Base-by-base conservation (phyloP, 2,329 filamentous ascomycete species). In the Aspergillus phoenicis region DNA sequence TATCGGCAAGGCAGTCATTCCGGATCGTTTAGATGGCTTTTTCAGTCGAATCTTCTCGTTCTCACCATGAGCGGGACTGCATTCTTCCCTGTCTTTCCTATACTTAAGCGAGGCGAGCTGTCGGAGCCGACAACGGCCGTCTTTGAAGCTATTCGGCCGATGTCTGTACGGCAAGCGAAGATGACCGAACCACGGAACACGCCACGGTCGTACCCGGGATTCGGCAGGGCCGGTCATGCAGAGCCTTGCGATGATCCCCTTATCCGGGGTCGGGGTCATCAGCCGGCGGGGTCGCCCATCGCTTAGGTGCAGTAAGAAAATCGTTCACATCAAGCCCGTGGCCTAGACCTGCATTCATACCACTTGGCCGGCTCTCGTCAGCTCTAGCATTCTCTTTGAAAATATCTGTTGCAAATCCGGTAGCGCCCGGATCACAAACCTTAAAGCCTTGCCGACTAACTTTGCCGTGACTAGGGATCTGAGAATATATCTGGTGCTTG, bases 231-330 rank as follows among this genome's bases (percentile, higher is more conserved):
- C 33, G 38, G 41, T 39, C 39, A 30, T 26, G 49, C 51, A 15
- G 45, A 43, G 28, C n/a, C 49, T 36, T 49, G 62, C 60, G 49
- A 64, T 64, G 60, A 62, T 59, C 60, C 53, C 41, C 60, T 58
- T 62, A 64, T 41, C 36, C 51, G 33, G 8, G 57, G 48, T 54
- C 49, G 56, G 48, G 55, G 28, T 30, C 45, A 51, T 57, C 39
- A 56, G 41, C 41, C 41, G 41, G 41, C 41, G 41, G 41, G 41
- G 41, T 22, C 20, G 41, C 20, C 20, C 41, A 24, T 24, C 41
- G 22, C 20, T 22, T 5, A 13, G 41, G 17, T 13, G 20, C 45
- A 30, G 4, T 26, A 15, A n/a, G 5, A 24, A 5, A 49, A 15
- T 49, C 45, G 24, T 28, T 13, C 24, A 49, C 45, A 49, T 17